Evolutionary conservation across 73 alveolate genomes (phyloP), one percentile per base, ranked within the genome.

Genomic region (Paramecium sonneborni): DNA sequence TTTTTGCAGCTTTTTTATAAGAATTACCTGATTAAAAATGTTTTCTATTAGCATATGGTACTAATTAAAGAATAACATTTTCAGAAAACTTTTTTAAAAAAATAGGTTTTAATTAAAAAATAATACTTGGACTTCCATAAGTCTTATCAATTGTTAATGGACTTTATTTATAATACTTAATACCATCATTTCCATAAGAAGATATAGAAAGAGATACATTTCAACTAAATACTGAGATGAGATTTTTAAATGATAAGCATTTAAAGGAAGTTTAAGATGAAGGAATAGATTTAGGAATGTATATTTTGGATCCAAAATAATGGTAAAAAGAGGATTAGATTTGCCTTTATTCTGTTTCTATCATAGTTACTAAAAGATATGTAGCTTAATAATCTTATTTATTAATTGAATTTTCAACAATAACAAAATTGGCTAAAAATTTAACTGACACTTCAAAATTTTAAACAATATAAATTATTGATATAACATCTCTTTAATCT

Each of bases 311-410:
- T 62, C 44, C 44, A 11, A 62, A 62, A 62, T 62, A 62, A 62
- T 62, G 84, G 84, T 62, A 62, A 62, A 62, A 62, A 21, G 84
- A 62, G 24, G 84, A 62, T 26, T 62, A 62, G 24, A 26, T 62
- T 6, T 30, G 14, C 12, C 12, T 62, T 26, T 62, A 62, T 15
- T 32, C 39, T 3, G 84, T 62, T 12, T 30, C 39, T 9, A 62
- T 62, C 2, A 62, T 62, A 1, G 84, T 62, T 3, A 62, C 84
- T 62, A 62, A 62, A 32, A 0, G 84, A 9, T 26, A 62, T 62
- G 84, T 62, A 9, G 23, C 52, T 62, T 62, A 62, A 62, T 26
- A 62, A 62, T 62, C 84, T 14, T 62, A 62, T 24, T 32, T 62
- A n/a, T 5, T 30, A 30, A 62, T 62, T 62, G 84, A 62, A 32